These are phyloP conservation scores for Davidsoniella australis DNA, from an alignment of 2,329 filamentous ascomycete species.

Conservation along the genomic window DNA sequence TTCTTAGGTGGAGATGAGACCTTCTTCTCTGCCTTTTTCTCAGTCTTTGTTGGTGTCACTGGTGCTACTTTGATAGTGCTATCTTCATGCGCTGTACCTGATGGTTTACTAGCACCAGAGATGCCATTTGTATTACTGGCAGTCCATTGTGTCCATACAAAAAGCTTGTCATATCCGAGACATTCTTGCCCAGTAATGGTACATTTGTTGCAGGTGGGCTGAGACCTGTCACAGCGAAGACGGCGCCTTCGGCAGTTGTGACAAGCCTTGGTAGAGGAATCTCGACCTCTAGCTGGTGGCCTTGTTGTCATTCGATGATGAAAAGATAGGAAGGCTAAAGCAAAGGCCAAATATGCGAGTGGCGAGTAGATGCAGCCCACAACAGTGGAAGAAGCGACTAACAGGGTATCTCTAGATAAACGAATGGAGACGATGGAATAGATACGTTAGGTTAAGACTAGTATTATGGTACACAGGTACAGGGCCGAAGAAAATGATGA, in stretches of 20 bases:
- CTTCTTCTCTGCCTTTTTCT: neutral
- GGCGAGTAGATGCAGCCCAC: too few relatives aligned
- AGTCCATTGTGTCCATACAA: slow-evolving; percentile 35
- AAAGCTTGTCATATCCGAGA: slow-evolving; percentile 43
- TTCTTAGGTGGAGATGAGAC: too few relatives aligned
- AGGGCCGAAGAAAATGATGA: too few relatives aligned
- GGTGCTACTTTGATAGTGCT: too few relatives aligned
- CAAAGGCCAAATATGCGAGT: too few relatives aligned
- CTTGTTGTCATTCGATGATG: neutral
- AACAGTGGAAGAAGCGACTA: neutral
- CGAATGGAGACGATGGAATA: too few relatives aligned
- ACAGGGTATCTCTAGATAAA: neutral
- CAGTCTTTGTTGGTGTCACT: neutral
- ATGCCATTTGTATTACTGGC: neutral
- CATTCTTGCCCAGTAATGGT: slow-evolving; percentile 36
- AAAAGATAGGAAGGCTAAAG: neutral
- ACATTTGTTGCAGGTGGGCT: slow-evolving; percentile 43
- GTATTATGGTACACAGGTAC: too few relatives aligned
- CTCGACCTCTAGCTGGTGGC: slow-evolving; percentile 4
- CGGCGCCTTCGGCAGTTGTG: slow-evolving; percentile 45
- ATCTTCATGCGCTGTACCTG: too few relatives aligned
- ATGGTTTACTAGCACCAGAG: neutral
- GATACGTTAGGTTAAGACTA: too few relatives aligned
- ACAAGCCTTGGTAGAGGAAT: slow-evolving; percentile 26
- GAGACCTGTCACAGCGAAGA: slow-evolving; percentile 43